A percentile compares a stretch with the other conserved stretches of the same genome.
Evolutionary conservation across 1,284 basidiomycete species (phyloP).

Genomic region (Pulchroboletus neoregius): DNA sequence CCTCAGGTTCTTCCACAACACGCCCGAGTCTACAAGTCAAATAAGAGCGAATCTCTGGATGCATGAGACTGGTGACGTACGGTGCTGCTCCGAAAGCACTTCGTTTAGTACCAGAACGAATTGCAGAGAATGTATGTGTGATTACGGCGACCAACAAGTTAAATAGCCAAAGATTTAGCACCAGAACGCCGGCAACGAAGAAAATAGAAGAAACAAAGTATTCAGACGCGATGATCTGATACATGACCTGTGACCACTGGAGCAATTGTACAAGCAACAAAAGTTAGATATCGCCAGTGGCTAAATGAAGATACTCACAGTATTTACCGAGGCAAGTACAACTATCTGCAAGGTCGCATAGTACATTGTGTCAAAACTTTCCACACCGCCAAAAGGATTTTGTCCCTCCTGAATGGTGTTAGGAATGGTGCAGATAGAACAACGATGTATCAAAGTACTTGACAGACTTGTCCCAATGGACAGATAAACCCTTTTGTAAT

Average conservation of each 20-base stretch:
- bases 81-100: constrained; percentile 88
- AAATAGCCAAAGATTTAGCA: constrained; percentile 93
- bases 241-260: constrained; percentile 83
- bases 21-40: constrained; percentile 39
- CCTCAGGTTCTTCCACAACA: constrained; percentile 52
- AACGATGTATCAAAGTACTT: constrained; percentile 39
- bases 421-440: not conserved
- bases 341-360: constrained; percentile 81
- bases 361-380: constrained; percentile 92
- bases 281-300: not conserved
- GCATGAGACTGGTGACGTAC: constrained; percentile 36
- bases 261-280: not conserved
- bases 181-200: constrained; percentile 80
- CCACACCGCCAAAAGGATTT: constrained; percentile 68
- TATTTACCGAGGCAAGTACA: constrained; percentile 79
- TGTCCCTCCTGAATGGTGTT: constrained; percentile 45
- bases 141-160: constrained; percentile 97
- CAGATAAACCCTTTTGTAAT: constrained; percentile 75
- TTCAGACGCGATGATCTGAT: constrained; percentile 88
- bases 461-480: constrained; percentile 76
- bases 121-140: constrained; percentile 90
- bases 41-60: not conserved
- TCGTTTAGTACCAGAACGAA: constrained; percentile 83
- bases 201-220: constrained; percentile 86
- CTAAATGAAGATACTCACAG: constrained; percentile 42